phyloP scores from a whole-genome alignment of 345 rosid species.

The Anacardium occidentale region DNA sequence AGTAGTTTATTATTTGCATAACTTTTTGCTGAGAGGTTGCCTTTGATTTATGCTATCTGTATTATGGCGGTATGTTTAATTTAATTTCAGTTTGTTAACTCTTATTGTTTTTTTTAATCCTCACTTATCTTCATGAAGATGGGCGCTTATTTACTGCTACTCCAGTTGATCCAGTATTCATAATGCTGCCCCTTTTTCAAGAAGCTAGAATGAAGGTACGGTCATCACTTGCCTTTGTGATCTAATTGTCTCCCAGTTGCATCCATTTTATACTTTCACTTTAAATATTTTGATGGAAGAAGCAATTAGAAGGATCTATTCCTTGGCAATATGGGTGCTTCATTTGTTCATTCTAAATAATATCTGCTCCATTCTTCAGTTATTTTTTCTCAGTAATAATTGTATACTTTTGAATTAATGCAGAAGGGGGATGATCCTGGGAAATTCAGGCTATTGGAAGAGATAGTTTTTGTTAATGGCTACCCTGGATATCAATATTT shows the following conservation, averaged over 20 bases:
- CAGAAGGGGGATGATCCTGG: constrained; percentile 83
- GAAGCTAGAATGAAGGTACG: constrained; percentile 89
- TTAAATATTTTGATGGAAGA: not conserved
- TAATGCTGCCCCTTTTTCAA: constrained; percentile 72
- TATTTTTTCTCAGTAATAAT: not conserved
- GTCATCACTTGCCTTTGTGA: constrained; percentile 13
- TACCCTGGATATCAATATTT: constrained; percentile 69
- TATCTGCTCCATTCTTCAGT: not conserved
- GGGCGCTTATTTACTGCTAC: constrained; percentile 76
- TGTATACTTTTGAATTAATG: constrained; percentile 17
- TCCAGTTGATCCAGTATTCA: constrained; percentile 83
- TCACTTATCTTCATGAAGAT: constrained; percentile 39
- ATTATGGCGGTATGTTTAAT: not conserved
- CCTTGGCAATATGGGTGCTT: not conserved
- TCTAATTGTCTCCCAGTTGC: not conserved
- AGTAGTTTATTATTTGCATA: not conserved
- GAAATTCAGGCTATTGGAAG: constrained; percentile 84
- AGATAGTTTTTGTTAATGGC: constrained; percentile 64
- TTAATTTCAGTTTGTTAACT: constrained; percentile 6
- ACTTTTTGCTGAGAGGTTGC: not conserved
- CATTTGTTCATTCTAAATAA: not conserved
- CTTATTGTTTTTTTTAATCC: not conserved
- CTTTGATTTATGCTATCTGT: not conserved
- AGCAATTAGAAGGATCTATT: not conserved
- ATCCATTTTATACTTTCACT: not conserved